A percentile compares a stretch with the other conserved stretches of the same genome.
phyloP scores from a whole-genome alignment of 2,329 filamentous ascomycete species.

The Biscogniauxia mediterranea region DNA sequence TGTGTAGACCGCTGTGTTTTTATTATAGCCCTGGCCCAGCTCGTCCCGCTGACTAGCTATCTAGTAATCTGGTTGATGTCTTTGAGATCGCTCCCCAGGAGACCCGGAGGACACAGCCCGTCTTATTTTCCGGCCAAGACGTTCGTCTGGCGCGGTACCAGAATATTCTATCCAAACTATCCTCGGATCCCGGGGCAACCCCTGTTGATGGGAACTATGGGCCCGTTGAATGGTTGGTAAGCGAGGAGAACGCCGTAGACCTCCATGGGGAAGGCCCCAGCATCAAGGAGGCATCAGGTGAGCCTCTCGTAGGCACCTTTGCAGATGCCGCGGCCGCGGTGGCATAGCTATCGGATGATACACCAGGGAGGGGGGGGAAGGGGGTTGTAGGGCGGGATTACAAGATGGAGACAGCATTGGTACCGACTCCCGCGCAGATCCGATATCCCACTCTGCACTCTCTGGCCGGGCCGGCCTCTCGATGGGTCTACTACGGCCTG shows the following conservation, averaged over 20 bases:
- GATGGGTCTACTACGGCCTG: background rate
- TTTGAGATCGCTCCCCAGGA: conserved; percentile 62
- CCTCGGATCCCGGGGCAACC: conserved; percentile 40
- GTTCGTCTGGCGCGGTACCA: conserved; percentile 58
- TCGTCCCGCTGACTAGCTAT: conserved; percentile 23
- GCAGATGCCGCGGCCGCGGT: conserved; percentile 57
- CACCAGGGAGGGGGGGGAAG: conserved; percentile 4
- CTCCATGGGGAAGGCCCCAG: conserved; percentile 39
- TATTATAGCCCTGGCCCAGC: background rate
- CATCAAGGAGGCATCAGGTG: conserved; percentile 39
- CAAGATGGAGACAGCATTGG: background rate
- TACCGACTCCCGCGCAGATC: background rate
- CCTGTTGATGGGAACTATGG: conserved; percentile 40
- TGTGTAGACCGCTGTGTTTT: conserved; percentile 35
- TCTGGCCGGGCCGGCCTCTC: background rate
- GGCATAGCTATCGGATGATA: conserved; percentile 33
- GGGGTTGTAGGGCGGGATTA: background rate
- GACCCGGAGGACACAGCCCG: conserved; percentile 30
- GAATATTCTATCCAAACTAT: conserved; percentile 59
- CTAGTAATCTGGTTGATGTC: conserved; percentile 65
- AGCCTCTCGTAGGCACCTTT: conserved; percentile 58
- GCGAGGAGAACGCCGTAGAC: conserved; percentile 50
- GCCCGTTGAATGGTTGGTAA: conserved; percentile 51
- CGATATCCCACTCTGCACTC: background rate
- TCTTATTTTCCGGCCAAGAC: conserved; percentile 49